Conservation (phyloP, 768 basidiomycete species). For the Lactifluus subvellereus region DNA sequence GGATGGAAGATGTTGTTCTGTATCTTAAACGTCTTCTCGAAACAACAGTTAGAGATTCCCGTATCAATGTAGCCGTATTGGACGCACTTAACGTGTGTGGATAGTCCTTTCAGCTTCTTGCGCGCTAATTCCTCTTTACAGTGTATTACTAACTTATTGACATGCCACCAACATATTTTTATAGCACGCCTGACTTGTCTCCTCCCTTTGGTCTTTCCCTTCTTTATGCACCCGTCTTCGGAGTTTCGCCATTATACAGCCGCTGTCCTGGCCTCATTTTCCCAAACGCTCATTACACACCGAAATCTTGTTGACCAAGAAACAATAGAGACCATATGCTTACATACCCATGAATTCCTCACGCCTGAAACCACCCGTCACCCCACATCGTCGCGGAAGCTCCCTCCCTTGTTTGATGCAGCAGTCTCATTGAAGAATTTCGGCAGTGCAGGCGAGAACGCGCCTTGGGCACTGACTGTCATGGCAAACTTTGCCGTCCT, state of each 20-base stretch:
- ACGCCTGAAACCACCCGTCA: conserved; percentile 18
- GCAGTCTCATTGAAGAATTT: conserved; percentile 6
- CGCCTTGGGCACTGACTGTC: conserved; percentile 16
- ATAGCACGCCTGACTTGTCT: conserved; percentile 4
- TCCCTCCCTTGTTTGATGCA: conserved; percentile 9
- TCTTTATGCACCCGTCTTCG: conserved; percentile 13
- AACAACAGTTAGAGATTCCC: neutral
- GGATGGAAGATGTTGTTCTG: conserved; percentile 6
- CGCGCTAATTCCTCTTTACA: neutral
- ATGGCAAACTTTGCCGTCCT: conserved; percentile 12
- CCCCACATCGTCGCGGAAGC: conserved; percentile 18
- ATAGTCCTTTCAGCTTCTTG: neutral
- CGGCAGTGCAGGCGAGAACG: conserved; percentile 4
- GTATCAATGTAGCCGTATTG: conserved; percentile 6
- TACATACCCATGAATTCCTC: conserved; percentile 14
- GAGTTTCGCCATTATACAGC: conserved; percentile 15
- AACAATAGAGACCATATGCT: conserved; percentile 11
- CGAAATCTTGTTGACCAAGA: neutral
- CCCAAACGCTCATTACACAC: conserved; percentile 8
- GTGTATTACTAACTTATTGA: conserved; percentile 18
- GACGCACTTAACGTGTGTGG: conserved; percentile 13
- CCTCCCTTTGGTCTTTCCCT: conserved; percentile 13
- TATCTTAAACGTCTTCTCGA: conserved; percentile 10
- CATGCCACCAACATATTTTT: conserved; percentile 4
- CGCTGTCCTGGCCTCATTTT: conserved; percentile 10